Conservation (phyloP, 805 yeast species). For the Yamadazyma sp. region DNA sequence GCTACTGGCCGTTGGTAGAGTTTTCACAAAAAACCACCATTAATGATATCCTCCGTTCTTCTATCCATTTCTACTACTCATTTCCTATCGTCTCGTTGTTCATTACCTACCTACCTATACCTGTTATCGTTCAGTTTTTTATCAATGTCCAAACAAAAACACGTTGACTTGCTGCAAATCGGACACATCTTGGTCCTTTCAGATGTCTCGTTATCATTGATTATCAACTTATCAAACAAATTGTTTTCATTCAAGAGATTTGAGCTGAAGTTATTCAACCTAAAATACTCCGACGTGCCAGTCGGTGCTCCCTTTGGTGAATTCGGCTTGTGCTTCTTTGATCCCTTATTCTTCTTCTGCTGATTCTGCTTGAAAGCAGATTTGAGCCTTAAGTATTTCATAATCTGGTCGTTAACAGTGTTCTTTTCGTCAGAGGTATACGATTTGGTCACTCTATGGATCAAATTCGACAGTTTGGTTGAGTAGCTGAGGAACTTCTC, state of each 20-base stretch:
- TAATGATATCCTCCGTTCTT: too few relatives aligned
- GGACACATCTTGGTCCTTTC: constrained; percentile 32
- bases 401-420: constrained; percentile 25
- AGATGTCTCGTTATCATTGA: constrained; percentile 10
- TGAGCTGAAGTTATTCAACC: constrained; percentile 10
- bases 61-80: neutral
- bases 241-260: constrained; percentile 16
- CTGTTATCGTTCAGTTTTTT: constrained; percentile 4
- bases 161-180: constrained; percentile 33
- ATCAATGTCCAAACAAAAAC: constrained; percentile 44
- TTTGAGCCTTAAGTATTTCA: constrained; percentile 22
- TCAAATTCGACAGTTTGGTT: constrained; percentile 36
- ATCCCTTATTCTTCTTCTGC: constrained; percentile 9
- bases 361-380: constrained; percentile 16
- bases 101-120: constrained; percentile 6
- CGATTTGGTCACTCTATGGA: constrained; percentile 39
- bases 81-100: constrained; percentile 4
- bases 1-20: too few relatives aligned
- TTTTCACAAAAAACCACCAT: too few relatives aligned
- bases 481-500: constrained; percentile 39
- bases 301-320: neutral
- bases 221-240: constrained; percentile 18
- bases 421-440: constrained; percentile 13
- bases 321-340: constrained; percentile 6
- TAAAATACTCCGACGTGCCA: neutral